Conservation (phyloP, 176 grass and related monocot genomes). For the Phoenix dactylifera region DNA sequence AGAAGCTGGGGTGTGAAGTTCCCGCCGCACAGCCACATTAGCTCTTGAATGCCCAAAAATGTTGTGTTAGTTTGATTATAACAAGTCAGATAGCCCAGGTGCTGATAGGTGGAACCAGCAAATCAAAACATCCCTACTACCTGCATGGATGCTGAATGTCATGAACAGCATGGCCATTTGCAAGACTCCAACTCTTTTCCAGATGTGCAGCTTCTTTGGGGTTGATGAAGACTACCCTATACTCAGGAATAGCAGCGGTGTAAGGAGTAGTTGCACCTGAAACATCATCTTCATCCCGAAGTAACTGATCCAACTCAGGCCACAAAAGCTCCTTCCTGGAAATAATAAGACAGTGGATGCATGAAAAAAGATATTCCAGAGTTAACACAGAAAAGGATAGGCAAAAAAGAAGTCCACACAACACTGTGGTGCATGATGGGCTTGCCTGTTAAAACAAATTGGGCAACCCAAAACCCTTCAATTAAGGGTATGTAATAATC, state of each 20-base stretch:
- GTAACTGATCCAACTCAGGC: slow-evolving; percentile 71
- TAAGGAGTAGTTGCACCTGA: slow-evolving; percentile 50
- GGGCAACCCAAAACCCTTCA: too few species aligned
- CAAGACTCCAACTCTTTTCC: slow-evolving; percentile 69
- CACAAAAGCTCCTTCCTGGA: slow-evolving; percentile 81
- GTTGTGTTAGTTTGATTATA: neutral
- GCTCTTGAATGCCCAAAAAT: slow-evolving; percentile 34
- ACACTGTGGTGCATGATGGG: too few species aligned
- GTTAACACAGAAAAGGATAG: too few species aligned
- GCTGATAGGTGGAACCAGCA: neutral
- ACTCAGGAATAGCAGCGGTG: slow-evolving; percentile 89
- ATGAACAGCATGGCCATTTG: slow-evolving; percentile 75
- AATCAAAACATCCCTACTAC: slow-evolving; percentile 21
- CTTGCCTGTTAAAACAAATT: too few species aligned
- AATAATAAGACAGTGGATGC: slow-evolving; percentile 12
- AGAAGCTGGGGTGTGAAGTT: slow-evolving; percentile 83
- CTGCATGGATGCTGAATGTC: slow-evolving; percentile 86
- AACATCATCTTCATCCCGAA: slow-evolving; percentile 59
- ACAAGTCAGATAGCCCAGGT: too few species aligned
- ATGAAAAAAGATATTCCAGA: too few species aligned
- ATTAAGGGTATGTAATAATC: too few species aligned
- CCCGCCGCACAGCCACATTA: slow-evolving; percentile 56
- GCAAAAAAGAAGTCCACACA: too few species aligned
- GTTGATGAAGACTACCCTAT: slow-evolving; percentile 59
- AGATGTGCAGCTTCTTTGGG: slow-evolving; percentile 40